phyloP scores from a whole-genome alignment of 2,329 filamentous ascomycete species.

The Fusarium praegraminearum region DNA sequence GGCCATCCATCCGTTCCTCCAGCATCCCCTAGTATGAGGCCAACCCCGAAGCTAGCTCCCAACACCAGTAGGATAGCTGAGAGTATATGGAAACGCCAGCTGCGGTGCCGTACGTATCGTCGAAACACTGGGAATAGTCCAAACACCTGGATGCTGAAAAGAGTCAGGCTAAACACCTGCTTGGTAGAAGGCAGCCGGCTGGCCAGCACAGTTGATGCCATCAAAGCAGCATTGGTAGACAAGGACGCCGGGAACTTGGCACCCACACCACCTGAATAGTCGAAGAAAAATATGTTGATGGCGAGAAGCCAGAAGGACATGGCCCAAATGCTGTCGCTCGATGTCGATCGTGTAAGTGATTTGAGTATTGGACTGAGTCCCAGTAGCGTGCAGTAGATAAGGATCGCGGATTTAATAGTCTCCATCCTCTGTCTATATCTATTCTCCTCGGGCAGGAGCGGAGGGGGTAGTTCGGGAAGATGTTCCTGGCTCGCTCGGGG shows the following conservation, averaged over 20 bases:
- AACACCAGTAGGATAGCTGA: conserved; percentile 83
- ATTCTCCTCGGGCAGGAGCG: conserved; percentile 52
- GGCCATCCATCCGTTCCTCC: conserved; percentile 57
- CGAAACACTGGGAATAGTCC: conserved; percentile 97
- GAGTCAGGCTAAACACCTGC: conserved; percentile 92
- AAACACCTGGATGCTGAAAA: conserved; percentile 98
- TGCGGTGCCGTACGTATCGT: conserved; percentile 84
- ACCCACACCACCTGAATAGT: conserved; percentile 81
- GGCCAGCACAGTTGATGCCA: conserved; percentile 95
- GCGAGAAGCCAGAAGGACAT: conserved; percentile 92
- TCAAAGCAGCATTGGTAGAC: conserved; percentile 94
- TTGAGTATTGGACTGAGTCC: conserved; percentile 96
- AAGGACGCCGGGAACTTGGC: conserved; percentile 77
- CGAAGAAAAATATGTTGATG: conserved; percentile 98
- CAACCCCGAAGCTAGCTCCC: conserved; percentile 83
- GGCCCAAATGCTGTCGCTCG: conserved; percentile 96
- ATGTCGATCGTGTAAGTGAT: conserved; percentile 93
- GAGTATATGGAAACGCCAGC: conserved; percentile 82
- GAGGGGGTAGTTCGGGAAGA: conserved; percentile 47
- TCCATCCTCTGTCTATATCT: conserved; percentile 70
- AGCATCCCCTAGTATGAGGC: conserved; percentile 65
- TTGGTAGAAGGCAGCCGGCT: conserved; percentile 89
- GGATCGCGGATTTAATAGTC: conserved; percentile 89
- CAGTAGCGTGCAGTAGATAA: conserved; percentile 93
- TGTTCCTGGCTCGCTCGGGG: conserved; percentile 50